Percentiles rank a stretch among this genome's conserved stretches.
Evolutionary conservation across 2,329 filamentous ascomycete genomes (phyloP).

Genomic region (Fusarium foetens): DNA sequence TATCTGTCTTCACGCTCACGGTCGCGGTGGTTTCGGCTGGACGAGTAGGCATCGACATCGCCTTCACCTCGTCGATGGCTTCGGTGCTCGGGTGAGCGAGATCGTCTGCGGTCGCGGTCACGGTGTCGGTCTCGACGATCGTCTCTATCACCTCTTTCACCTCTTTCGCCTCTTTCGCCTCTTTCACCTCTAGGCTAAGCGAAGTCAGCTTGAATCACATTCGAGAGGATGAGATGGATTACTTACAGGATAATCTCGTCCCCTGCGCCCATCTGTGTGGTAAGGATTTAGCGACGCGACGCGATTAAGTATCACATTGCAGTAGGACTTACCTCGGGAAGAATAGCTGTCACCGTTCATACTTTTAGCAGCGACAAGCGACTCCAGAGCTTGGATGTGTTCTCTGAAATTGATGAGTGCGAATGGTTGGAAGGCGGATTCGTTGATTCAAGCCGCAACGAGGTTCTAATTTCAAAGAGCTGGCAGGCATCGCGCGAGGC

Average conservation of each 20-base stretch:
- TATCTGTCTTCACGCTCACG: conserved; percentile 95
- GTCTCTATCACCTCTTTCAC: conserved; percentile 47
- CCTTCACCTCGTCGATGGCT: conserved; percentile 76
- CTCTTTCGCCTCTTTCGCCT: conserved; percentile 46
- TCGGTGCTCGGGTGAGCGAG: conserved; percentile 83
- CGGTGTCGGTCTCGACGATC: conserved; percentile 49
- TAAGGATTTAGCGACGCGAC: conserved; percentile 47
- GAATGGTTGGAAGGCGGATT: conserved; percentile 36
- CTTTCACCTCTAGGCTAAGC: conserved; percentile 46
- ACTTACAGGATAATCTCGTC: conserved; percentile 66
- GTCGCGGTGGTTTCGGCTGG: conserved; percentile 91
- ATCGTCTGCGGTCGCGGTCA: conserved; percentile 71
- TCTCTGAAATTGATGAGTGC: conserved; percentile 39
- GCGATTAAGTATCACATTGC: conserved; percentile 24
- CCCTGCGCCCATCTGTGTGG: conserved; percentile 60
- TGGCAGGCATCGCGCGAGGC: conserved; percentile 51
- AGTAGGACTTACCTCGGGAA: conserved; percentile 71
- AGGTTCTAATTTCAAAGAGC: conserved; percentile 44
- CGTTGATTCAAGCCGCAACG: conserved; percentile 45
- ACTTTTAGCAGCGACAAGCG: conserved; percentile 45
- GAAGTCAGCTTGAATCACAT: conserved; percentile 31
- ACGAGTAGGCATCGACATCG: conserved; percentile 89
- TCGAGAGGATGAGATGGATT: not conserved
- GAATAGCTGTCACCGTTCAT: conserved; percentile 92
- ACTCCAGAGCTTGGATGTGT: conserved; percentile 16